Percentiles rank a stretch among this genome's conserved stretches.
Conservation (phyloP, 805 yeast genomes). For the Yamadazyma paraphyllophila region DNA sequence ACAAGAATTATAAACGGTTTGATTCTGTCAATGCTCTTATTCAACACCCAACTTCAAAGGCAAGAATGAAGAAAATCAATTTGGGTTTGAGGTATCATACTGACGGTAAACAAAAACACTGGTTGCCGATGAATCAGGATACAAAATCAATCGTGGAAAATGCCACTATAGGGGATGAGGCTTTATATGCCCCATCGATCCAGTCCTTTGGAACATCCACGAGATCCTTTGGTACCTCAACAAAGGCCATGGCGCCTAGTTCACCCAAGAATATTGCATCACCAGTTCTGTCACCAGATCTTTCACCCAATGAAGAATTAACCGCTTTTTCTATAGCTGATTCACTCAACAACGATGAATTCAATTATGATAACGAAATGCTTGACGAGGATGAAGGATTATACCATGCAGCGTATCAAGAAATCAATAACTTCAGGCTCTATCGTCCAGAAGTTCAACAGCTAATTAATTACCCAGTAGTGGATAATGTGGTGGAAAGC, state of each 20-base stretch:
- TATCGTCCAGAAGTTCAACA: slow-evolving; percentile 34
- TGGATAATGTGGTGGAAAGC: slow-evolving; percentile 40
- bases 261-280: slow-evolving; percentile 23
- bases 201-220: slow-evolving; percentile 24
- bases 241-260: slow-evolving; percentile 30
- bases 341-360: slow-evolving; percentile 19
- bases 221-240: slow-evolving; percentile 17
- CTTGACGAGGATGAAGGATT: slow-evolving; percentile 38
- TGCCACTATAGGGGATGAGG: slow-evolving; percentile 13
- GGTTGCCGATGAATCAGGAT: slow-evolving; percentile 49
- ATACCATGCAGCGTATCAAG: slow-evolving; percentile 31
- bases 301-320: slow-evolving; percentile 7
- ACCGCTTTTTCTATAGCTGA: slow-evolving; percentile 20
- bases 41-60: slow-evolving; percentile 64
- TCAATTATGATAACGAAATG: slow-evolving; percentile 31
- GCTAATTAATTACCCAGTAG: slow-evolving; percentile 42
- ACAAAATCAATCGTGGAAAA: slow-evolving; percentile 12
- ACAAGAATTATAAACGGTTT: slow-evolving; percentile 73
- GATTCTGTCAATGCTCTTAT: slow-evolving; percentile 74
- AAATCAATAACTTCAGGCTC: slow-evolving; percentile 31
- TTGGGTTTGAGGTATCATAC: slow-evolving; percentile 81
- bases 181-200: slow-evolving; percentile 20
- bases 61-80: slow-evolving; percentile 66
- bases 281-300: slow-evolving; percentile 16
- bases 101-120: slow-evolving; percentile 78